Evolutionary conservation across 345 rosid species (phyloP), one percentile per base, ranked within the genome.

Genomic region (Passiflora organensis): DNA sequence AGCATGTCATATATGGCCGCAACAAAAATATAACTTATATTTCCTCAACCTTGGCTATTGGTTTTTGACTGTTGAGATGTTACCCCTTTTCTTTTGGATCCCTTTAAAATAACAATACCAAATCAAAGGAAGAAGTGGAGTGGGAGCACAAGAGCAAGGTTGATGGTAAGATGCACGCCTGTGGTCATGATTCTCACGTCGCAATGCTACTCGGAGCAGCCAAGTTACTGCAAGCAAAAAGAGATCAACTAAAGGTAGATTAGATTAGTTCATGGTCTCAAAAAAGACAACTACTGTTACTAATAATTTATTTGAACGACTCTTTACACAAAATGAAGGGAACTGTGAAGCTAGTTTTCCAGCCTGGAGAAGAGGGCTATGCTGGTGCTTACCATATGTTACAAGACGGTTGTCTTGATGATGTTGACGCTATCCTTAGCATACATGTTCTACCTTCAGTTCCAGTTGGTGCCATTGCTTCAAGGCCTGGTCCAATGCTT

Each of bases 141-240:
- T 86, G 87, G 95, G 84, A 79, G 67, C 67, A 68, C 66, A 83
- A 79, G 76, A 83, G 90, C 74, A 79, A 76, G 76, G 67, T 79
- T 0, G 65, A 81, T 48, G 84, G 90, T 13, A 81, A 74, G 76
- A 81, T 83, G 90, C 95, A 86, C 53, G 90, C 90, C 18, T 81
- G 90, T 64, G 90, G 84, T 53, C 88, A 83, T 52, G 90, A 83
- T 71, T 60, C 83, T 70, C 90, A 86, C 51, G 87, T 80, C 5
- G 82, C 93, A 49, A 82, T 82, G 87, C 80, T 87, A 18, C 87
- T 84, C 47, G 96, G 85, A 23, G 93, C 93, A 17, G 89, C 96
- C 52, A 87, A 78, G 63, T 74, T 82, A 64, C 87, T 84, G 43
- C 81, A 79, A 13, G 50, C 50, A 54, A 56, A 15, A 78, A 63